These are phyloP conservation scores for Entelexis sorbosivorans DNA, from an alignment of 1,139 yeast species.

Conservation along the genomic window DNA sequence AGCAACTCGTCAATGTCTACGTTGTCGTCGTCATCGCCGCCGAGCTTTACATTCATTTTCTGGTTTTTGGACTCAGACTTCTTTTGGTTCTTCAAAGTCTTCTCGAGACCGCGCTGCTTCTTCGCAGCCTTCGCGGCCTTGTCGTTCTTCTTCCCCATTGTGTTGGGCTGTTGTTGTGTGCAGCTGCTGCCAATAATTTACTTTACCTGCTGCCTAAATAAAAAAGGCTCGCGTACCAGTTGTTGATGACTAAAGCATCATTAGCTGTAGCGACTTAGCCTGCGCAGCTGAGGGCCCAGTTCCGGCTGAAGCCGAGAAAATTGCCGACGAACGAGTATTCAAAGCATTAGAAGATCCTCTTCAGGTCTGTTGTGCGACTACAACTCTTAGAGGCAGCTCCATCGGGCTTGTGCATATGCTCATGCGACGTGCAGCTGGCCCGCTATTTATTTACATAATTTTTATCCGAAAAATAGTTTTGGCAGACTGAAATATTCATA, in stretches of 20 bases:
- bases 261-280: too few relatives aligned
- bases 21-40: constrained; percentile 74
- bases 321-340: too few relatives aligned
- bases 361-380: too few relatives aligned
- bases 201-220: too few relatives aligned
- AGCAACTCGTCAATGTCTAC: constrained; percentile 77
- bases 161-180: not conserved
- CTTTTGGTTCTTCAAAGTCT: constrained; percentile 60
- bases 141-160: constrained; percentile 48
- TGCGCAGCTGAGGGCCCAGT: too few relatives aligned
- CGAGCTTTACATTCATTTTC: constrained; percentile 56
- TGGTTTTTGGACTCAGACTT: constrained; percentile 68
- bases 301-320: too few relatives aligned
- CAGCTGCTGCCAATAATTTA: too few relatives aligned
- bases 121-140: constrained; percentile 74
- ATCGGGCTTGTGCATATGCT: not conserved
- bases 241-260: too few relatives aligned
- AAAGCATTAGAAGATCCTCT: too few relatives aligned
- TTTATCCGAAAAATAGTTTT: not conserved
- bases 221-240: too few relatives aligned
- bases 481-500: not conserved
- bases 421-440: too few relatives aligned
- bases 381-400: too few relatives aligned
- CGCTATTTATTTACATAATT: constrained; percentile 2
- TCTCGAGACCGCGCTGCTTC: constrained; percentile 78